Evolutionary conservation across 202 grass and related monocot species (phyloP), one percentile per base, ranked within the genome.

Genomic region (Hordeum pubiflorum): DNA sequence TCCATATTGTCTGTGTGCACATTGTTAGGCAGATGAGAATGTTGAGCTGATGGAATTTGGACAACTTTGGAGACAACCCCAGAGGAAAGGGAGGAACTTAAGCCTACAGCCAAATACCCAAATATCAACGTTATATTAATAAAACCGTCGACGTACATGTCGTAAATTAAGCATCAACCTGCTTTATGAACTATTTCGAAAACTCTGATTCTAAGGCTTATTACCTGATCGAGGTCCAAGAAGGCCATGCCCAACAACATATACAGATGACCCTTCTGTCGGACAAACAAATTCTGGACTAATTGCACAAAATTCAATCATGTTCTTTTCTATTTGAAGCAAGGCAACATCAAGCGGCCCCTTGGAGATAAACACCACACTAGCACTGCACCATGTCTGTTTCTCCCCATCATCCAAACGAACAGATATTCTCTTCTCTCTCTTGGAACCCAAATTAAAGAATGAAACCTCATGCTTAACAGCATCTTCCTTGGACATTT

Each of bases 181-280:
- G 86, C 20, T 58, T 23, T 24, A 22, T 27, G 3, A 34, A 31
- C 46, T 58, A 66, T 69, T 48, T 75, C 63, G 27, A 55, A 57
- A 87, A 79, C 10, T 79, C 29, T 9, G 7, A 50, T 66, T 69
- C 7, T 22, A 33, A 58, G 43, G 37, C 18, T 72, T 76, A n/a
- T 87, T 64, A 97, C 94, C 91, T 84, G 91, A 87, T 88, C 74
- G 89, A 87, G 94, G 94, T 72, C 89, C 94, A 86, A 94, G 80
- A 85, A 97, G 91, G 55, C 91, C 94, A 84, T 97, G 90, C 46
- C 94, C 94, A 89, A 92, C 70, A 76, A 92, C 86, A 89, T 86
- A 86, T 44, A 91, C 79, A 65, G 87, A 61, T 27, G 87, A 85
- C 36, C 91, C 94, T 86, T 79, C 80, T 85, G 78, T 36, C 50